Evolutionary conservation across 1,284 basidiomycete species (phyloP).

Genomic region (Sporisorium iseilematis-ciliati): DNA sequence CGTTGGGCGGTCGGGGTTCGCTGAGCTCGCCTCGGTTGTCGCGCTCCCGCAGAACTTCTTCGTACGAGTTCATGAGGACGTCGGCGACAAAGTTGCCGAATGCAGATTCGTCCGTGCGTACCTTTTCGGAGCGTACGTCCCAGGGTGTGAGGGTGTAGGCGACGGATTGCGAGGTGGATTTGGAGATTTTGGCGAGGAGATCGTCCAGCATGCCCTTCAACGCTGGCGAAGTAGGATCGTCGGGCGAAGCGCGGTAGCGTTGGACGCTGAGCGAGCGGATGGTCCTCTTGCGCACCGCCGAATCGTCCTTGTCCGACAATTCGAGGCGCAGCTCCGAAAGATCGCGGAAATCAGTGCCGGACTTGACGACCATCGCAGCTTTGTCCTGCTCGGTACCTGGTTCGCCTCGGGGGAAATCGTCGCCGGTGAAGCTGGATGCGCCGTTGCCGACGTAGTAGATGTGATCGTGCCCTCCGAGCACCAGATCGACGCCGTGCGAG

Average conservation of each 20-base stretch:
- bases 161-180: slow-evolving; percentile 76
- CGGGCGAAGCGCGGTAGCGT: slow-evolving; percentile 77
- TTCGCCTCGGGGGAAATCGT: slow-evolving; percentile 74
- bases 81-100: slow-evolving; percentile 91
- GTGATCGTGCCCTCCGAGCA: slow-evolving; percentile 92
- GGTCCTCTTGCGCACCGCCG: slow-evolving; percentile 76
- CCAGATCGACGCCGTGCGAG: slow-evolving; percentile 83
- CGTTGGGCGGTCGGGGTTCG: slow-evolving; percentile 21
- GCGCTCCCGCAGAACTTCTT: slow-evolving; percentile 78
- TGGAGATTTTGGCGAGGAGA: slow-evolving; percentile 79
- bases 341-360: slow-evolving; percentile 90
- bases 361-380: slow-evolving; percentile 76
- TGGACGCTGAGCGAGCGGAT: slow-evolving; percentile 79
- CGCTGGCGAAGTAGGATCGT: slow-evolving; percentile 75
- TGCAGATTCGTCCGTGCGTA: slow-evolving; percentile 80
- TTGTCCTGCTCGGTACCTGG: slow-evolving; percentile 82
- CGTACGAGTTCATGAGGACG: slow-evolving; percentile 85
- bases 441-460: slow-evolving; percentile 85
- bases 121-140: slow-evolving; percentile 81
- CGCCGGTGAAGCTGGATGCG: slow-evolving; percentile 79
- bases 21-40: slow-evolving; percentile 72
- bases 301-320: slow-evolving; percentile 76
- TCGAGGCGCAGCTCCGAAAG: slow-evolving; percentile 80
- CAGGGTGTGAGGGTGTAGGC: slow-evolving; percentile 79
- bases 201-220: slow-evolving; percentile 77